Evolutionary conservation across 352 stramenopile genomes (phyloP).

Genomic region (Stramenopiles sp.): DNA sequence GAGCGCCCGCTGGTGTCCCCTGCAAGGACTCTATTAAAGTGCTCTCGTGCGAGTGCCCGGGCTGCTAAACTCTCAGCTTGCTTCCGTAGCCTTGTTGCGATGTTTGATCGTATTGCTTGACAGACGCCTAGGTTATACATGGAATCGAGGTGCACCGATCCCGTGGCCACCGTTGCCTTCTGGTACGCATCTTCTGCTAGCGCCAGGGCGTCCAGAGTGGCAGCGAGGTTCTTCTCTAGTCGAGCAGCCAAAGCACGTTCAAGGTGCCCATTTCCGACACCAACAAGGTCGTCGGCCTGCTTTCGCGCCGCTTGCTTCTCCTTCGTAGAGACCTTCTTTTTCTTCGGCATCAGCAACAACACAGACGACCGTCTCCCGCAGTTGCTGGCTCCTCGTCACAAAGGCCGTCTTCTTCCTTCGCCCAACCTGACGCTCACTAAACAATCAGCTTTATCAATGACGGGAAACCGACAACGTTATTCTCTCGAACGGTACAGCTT

Average conservation of each 20-base stretch:
- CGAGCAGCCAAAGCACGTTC: not conserved
- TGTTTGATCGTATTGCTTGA: not conserved
- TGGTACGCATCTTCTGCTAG: not conserved
- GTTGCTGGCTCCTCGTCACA: no score
- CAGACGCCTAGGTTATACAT: not conserved
- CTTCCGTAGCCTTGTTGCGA: not conserved
- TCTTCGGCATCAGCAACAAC: no score
- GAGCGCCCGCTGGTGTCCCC: not conserved
- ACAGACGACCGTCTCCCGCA: no score
- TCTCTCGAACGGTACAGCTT: no score
- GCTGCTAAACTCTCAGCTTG: not conserved
- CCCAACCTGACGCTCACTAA: no score
- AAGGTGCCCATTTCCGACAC: not conserved
- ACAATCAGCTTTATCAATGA: no score
- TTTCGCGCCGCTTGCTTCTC: not conserved
- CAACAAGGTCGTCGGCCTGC: not conserved
- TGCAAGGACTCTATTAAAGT: constrained; percentile 1
- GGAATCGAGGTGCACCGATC: not conserved
- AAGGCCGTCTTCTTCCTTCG: no score
- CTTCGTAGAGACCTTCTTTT: not conserved
- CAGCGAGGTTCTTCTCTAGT: not conserved
- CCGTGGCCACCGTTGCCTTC: not conserved
- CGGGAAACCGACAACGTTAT: no score
- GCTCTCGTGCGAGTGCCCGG: not conserved
- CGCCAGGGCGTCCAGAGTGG: not conserved